Percentiles rank a stretch among this genome's conserved stretches.
Evolutionary conservation across 495 filamentous ascomycete genomes (phyloP).

Genomic region (Xylaria acuta): DNA sequence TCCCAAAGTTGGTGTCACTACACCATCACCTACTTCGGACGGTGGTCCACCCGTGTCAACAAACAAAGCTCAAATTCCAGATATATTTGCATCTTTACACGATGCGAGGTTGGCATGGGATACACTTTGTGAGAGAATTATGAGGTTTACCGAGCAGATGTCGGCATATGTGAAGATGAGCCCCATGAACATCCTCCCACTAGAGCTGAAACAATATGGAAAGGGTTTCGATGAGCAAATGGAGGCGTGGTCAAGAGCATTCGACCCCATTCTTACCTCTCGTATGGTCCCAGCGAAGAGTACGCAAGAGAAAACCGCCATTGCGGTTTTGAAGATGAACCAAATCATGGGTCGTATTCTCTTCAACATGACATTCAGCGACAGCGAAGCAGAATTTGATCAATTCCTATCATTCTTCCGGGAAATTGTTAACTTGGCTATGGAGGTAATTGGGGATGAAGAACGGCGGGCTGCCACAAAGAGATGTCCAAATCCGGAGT

Average conservation of each 20-base stretch:
- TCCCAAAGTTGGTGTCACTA: conserved; percentile 39
- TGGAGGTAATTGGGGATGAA: conserved; percentile 57
- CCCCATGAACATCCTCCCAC: conserved; percentile 58
- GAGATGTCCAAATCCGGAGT: conserved; percentile 50
- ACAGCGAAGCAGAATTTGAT: conserved; percentile 56
- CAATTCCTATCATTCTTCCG: conserved; percentile 48
- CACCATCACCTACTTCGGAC: conserved; percentile 51
- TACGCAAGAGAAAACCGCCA: conserved; percentile 60
- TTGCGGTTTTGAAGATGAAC: conserved; percentile 61
- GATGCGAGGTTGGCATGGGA: conserved; percentile 60
- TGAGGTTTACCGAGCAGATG: conserved; percentile 60
- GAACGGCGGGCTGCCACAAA: conserved; percentile 52
- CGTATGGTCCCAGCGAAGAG: conserved; percentile 54
- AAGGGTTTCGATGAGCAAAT: conserved; percentile 50
- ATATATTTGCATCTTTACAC: conserved; percentile 51
- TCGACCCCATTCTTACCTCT: conserved; percentile 55
- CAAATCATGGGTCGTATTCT: conserved; percentile 59
- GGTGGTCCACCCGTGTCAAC: conserved; percentile 50
- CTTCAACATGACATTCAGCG: conserved; percentile 60
- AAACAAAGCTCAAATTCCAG: conserved; percentile 50
- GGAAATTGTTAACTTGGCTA: conserved; percentile 51
- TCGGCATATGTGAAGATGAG: conserved; percentile 49
- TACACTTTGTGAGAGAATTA: conserved; percentile 55
- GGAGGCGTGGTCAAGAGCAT: conserved; percentile 58
- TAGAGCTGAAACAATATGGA: conserved; percentile 52